Evolutionary conservation across 495 filamentous ascomycete species (phyloP), one percentile per base, ranked within the genome.

Genomic region (Aspergillus leporis): DNA sequence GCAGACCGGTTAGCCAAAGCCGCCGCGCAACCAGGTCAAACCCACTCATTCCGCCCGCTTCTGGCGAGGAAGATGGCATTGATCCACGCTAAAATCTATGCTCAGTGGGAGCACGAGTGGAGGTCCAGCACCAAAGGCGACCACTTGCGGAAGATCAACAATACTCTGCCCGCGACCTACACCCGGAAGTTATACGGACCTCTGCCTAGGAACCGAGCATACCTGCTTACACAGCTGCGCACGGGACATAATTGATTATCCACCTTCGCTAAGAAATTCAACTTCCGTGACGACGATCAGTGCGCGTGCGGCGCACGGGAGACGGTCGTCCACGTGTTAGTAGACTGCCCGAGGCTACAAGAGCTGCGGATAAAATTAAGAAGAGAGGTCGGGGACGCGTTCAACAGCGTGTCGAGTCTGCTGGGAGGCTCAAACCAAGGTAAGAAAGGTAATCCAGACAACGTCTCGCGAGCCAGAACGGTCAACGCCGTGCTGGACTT

Each of bases 401-500:
- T 74, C 38, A 64, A 63, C 48, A 66, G 54, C 46, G 50, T 70
- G 13, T 65, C 64, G 49, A 64, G 36, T 31, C 63, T 70, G 59
- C 55, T 74, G 38, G 65, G 65, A 66, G 61, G 64, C 46, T 59
- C 50, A 51, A 53, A 36, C 6, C 56, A 61, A 74, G 66, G 61
- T 59, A 61, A 63, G 63, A 59, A 52, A 67, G 65, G 62, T 62
- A 68, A 62, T 54, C 51, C 49, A 61, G 59, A 62, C 43, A 68
- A 8, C 41, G 58, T 53, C 58, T 68, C 60, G 28, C 30, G 61
- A 5, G 56, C 56, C n/a, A 69, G 61, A 47, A 68, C 61, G 31
- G 61, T 70, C 21, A 30, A 62, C 25, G 63, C 66, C 30, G 59
- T 67, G 25, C 25, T 74, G 40, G 68, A 71, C 65, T 74, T 71